Percentiles rank a stretch among this genome's conserved stretches.
These are phyloP conservation scores for Magnolia officinalis DNA, from an alignment of 164 flowering plant species.

Conservation along the genomic window DNA sequence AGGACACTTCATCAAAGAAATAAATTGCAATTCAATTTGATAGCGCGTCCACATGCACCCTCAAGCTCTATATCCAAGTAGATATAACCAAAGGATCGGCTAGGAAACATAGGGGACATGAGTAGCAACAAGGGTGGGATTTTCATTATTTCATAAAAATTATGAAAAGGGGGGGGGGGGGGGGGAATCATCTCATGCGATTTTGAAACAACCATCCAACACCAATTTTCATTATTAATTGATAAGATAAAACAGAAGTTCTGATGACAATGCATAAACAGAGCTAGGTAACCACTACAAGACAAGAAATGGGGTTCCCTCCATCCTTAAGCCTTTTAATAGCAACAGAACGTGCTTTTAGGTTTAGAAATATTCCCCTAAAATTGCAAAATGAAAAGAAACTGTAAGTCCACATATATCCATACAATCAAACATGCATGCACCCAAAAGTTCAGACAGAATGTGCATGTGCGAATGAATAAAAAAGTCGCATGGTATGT, in stretches of 20 bases:
- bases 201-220: background rate
- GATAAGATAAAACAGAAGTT: background rate
- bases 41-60: too few species aligned
- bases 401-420: background rate
- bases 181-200: background rate
- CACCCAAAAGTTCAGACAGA: background rate
- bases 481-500: background rate
- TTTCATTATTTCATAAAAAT: background rate
- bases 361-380: constrained; percentile 68
- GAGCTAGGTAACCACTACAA: background rate
- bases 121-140: background rate
- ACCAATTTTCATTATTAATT: too few species aligned
- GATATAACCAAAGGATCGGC: too few species aligned
- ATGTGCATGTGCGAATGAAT: background rate
- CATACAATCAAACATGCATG: background rate
- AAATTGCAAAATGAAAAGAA: background rate
- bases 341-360: constrained; percentile 52
- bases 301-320: background rate
- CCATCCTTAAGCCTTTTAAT: constrained; percentile 41
- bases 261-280: background rate
- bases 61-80: too few species aligned
- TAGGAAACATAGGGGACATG: too few species aligned
- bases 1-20: too few species aligned
- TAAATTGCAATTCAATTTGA: too few species aligned
- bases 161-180: background rate